phyloP scores from a whole-genome alignment of 139 green algal genomes.

The Picochlorum sp. region DNA sequence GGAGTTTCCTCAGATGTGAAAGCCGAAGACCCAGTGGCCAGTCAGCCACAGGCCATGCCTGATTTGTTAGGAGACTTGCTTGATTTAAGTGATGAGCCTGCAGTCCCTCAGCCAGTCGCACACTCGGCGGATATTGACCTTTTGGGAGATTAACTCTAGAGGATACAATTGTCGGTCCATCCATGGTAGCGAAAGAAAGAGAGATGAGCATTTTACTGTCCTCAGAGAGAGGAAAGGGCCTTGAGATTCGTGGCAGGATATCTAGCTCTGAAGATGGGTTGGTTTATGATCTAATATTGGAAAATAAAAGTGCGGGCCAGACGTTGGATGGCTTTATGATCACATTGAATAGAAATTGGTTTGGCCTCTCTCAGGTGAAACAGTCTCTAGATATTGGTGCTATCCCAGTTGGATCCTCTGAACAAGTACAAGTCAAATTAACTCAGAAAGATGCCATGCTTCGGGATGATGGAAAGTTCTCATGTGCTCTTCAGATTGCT shows the following conservation, averaged over 20 bases:
- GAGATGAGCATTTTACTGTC: slow-evolving; percentile 29
- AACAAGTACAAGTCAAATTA: slow-evolving; percentile 34
- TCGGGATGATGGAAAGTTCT: neutral
- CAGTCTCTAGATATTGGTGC: slow-evolving; percentile 34
- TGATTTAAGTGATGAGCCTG: slow-evolving; percentile 37
- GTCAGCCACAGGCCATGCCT: slow-evolving; percentile 3
- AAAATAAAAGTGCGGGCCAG: slow-evolving; percentile 38
- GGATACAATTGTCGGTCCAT: slow-evolving; percentile 25
- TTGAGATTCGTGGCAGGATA: slow-evolving; percentile 57
- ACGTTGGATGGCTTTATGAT: slow-evolving; percentile 86
- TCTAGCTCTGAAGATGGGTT: neutral
- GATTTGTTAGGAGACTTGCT: slow-evolving; percentile 68
- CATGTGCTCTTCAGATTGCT: slow-evolving; percentile 50
- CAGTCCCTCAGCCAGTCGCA: slow-evolving; percentile 15
- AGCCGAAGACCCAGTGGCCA: neutral
- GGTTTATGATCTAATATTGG: slow-evolving; percentile 62
- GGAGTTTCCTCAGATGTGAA: neutral
- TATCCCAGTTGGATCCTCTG: slow-evolving; percentile 37
- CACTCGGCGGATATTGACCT: slow-evolving; percentile 32
- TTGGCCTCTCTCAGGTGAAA: slow-evolving; percentile 64
- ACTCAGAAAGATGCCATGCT: slow-evolving; percentile 39
- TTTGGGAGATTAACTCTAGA: slow-evolving; percentile 26
- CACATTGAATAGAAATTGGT: slow-evolving; percentile 90
- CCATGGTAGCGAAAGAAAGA: slow-evolving; percentile 13
- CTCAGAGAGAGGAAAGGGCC: slow-evolving; percentile 63